Percentiles rank a stretch among this genome's conserved stretches.
Evolutionary conservation across 192 early-diverging fungal genomes (phyloP).

Genomic region (Coemansia sp.): DNA sequence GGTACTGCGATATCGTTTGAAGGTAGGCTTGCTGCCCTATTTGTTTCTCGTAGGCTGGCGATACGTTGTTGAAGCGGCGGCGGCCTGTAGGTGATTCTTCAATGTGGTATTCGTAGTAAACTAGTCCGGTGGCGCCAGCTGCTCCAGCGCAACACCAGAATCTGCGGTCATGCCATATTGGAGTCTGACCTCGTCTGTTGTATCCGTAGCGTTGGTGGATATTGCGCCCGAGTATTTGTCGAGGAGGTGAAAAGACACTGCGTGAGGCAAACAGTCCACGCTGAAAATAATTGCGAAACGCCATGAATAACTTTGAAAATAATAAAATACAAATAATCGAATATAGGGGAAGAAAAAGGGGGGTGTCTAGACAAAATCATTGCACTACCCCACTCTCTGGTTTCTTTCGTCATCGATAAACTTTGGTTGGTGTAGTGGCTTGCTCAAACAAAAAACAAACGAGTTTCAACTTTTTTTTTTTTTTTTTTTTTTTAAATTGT

Average conservation of each 20-base stretch:
- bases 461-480: neutral
- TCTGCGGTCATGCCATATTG: conserved; percentile 19
- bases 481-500: no score
- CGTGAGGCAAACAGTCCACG: neutral
- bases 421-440: neutral
- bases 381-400: no score
- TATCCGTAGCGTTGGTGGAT: conserved; percentile 4
- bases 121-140: conserved; percentile 14
- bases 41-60: conserved; percentile 22
- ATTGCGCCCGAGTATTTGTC: conserved; percentile 12
- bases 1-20: conserved; percentile 68
- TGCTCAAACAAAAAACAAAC: neutral
- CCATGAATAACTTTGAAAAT: neutral
- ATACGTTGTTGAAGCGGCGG: conserved; percentile 52
- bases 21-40: conserved; percentile 74
- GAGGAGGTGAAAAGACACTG: neutral
- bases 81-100: conserved; percentile 55
- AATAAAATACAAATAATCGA: neutral
- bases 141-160: conserved; percentile 40
- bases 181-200: neutral
- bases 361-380: neutral
- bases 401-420: neutral
- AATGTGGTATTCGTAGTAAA: conserved; percentile 47
- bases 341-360: neutral
- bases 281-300: neutral